Conservation (phyloP, 1,284 basidiomycete genomes). For the Sanghuangporus sanghuang region DNA sequence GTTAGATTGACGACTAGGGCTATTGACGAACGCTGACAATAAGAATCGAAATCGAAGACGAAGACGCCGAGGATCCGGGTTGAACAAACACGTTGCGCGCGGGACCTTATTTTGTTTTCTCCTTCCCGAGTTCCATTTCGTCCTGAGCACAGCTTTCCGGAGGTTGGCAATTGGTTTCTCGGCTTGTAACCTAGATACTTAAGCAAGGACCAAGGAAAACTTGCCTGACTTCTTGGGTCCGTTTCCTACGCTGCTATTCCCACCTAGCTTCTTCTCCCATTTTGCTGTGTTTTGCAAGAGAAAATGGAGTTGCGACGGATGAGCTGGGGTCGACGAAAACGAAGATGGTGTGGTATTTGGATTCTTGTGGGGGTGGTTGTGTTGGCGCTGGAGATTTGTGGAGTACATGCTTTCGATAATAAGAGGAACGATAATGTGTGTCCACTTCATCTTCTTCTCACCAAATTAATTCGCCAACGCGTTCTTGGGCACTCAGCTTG, state of each 20-base stretch:
- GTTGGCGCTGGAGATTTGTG: background rate
- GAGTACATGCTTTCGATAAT: slow-evolving; percentile 10
- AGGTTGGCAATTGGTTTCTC: background rate
- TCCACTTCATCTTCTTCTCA: background rate
- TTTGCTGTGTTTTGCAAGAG: too few relatives aligned
- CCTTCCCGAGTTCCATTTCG: background rate
- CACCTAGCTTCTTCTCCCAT: too few relatives aligned
- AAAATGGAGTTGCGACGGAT: too few relatives aligned
- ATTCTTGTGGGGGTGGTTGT: too few relatives aligned
- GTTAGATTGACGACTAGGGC: too few relatives aligned
- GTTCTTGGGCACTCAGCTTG: slow-evolving; percentile 7
- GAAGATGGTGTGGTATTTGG: background rate
- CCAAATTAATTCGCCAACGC: background rate
- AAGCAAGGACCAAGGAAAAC: background rate
- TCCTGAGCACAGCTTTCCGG: background rate
- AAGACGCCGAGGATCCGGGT: background rate
- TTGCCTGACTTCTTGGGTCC: background rate
- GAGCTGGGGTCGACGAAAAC: too few relatives aligned
- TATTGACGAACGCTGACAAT: too few relatives aligned
- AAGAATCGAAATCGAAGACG: too few relatives aligned
- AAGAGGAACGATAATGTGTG: slow-evolving; percentile 18
- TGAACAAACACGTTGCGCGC: background rate
- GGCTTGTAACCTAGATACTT: background rate
- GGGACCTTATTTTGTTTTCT: background rate
- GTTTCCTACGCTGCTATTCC: background rate